Base-by-base conservation (phyloP, 768 basidiomycete species). In the Phylloporus sp. region DNA sequence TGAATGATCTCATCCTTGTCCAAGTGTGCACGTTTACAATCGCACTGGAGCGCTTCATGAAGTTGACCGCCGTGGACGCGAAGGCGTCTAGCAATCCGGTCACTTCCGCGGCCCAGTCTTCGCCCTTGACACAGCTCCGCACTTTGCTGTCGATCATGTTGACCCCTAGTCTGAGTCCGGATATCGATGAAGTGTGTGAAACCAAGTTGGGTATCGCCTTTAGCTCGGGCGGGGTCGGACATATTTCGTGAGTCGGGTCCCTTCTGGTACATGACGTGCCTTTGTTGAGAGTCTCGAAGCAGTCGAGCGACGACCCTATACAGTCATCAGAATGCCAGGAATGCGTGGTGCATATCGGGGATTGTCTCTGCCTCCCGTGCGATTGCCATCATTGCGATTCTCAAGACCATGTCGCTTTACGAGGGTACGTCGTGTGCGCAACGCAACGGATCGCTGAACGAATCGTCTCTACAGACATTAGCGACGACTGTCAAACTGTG, bases 271-370 rank as follows among this genome's bases (percentile, higher is more conserved):
- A 23, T 10, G 38, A 9, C n/a, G 9, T 10, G 24, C 17, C 14
- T 27, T 17, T 49, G 21, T 35, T 53, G 46, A 44, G 26, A 40
- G 4, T 18, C 33, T 9, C 24, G 15, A 47, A 63, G 41, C 28
- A 53, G 52, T 28, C 66, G 64, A 23, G 63, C 71, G 20, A 68
- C 71, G 17, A 72, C 73, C 0, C 40, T 81, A 29, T 79, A 77
- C 54, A 59, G 63, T 0, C 62, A 57, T 4, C 57, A 61, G 6
- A 52, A 55, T 27, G 53, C 77, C 6, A 63, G 58, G 22, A 75
- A 77, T 29, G 62, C 69, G 0, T 96, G 94, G 92, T 78, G 75
- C n/a, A 66, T 90, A 17, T 93, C 91, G 0, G 69, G 77, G 0
- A 69, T 77, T 27, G 76, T 79, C 2, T 86, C 92, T 3, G 88